A percentile compares a stretch with the other conserved stretches of the same genome.
Conservation (phyloP, 106 monocot species). For the Allium fistulosum region DNA sequence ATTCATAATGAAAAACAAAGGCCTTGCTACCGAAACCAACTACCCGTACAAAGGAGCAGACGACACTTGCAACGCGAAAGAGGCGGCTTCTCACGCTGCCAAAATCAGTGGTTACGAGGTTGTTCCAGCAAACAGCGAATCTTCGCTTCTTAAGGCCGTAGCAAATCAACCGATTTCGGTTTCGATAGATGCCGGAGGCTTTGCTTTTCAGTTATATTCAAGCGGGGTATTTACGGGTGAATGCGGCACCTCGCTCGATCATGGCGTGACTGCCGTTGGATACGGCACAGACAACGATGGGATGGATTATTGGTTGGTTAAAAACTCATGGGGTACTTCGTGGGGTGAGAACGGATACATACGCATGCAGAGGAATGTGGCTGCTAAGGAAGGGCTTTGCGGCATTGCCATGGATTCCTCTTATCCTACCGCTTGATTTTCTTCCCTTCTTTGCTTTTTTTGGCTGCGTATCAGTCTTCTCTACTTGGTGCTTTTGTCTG, state of each 20-base stretch:
- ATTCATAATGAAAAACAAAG: slow-evolving; percentile 8
- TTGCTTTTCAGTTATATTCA: slow-evolving; percentile 8
- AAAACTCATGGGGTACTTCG: slow-evolving; percentile 8
- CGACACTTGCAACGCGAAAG: not conserved
- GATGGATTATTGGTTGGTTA: slow-evolving; percentile 10
- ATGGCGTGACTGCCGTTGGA: slow-evolving; percentile 8
- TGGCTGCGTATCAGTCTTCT: no score
- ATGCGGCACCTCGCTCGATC: slow-evolving; percentile 2
- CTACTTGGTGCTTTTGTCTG: no score
- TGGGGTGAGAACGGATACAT: slow-evolving; percentile 11
- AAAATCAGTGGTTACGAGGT: slow-evolving; percentile 18
- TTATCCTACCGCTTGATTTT: slow-evolving; percentile 3
- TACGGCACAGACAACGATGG: slow-evolving; percentile 9
- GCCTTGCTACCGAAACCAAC: slow-evolving; percentile 4
- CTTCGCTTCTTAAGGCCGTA: slow-evolving; percentile 21
- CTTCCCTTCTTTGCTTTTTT: no score
- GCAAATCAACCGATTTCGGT: not conserved
- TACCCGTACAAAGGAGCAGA: slow-evolving; percentile 3
- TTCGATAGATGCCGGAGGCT: slow-evolving; percentile 4
- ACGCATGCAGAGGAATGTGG: slow-evolving; percentile 2
- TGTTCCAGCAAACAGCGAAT: slow-evolving; percentile 23
- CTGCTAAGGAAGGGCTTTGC: not conserved
- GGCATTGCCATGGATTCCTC: slow-evolving; percentile 5
- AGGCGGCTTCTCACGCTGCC: not conserved
- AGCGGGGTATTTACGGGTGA: slow-evolving; percentile 2